Conservation (phyloP, 495 filamentous ascomycete species). For the Penicillium herquei region DNA sequence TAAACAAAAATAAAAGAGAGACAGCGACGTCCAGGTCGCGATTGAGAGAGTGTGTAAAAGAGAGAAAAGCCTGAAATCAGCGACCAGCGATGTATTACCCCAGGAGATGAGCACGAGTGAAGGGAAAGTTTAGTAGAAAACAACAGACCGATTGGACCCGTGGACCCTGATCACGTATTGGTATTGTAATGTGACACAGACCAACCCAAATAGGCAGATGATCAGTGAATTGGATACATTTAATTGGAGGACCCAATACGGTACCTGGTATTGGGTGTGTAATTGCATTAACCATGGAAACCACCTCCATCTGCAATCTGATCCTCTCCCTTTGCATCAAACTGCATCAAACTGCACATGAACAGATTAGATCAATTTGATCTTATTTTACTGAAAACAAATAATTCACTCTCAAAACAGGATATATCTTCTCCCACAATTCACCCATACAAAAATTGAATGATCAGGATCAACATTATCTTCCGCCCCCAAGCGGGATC, state of each 20-base stretch:
- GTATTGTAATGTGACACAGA: conserved; percentile 3
- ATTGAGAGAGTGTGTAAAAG: conserved; percentile 1
- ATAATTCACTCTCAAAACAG: not conserved
- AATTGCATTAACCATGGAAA: too few species aligned
- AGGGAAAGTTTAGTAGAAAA: too few species aligned
- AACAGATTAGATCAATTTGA: not conserved
- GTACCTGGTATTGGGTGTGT: conserved; percentile 15
- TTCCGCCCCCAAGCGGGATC: conserved; percentile 11
- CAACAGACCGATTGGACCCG: too few species aligned
- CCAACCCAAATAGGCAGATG: conserved; percentile 6
- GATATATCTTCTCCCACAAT: not conserved
- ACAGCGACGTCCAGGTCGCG: conserved; percentile 33
- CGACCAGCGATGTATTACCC: not conserved
- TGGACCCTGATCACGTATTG: conserved; percentile 16
- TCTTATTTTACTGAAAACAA: not conserved
- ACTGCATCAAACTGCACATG: too few species aligned
- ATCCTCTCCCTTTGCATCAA: not conserved
- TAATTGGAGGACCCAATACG: conserved; percentile 10
- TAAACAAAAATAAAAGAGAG: conserved; percentile 20
- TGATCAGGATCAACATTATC: too few species aligned
- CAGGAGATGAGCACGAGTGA: too few species aligned
- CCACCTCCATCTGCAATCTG: too few species aligned
- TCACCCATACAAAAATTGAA: too few species aligned
- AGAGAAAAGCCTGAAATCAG: conserved; percentile 3
- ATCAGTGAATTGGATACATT: not conserved